phyloP scores from a whole-genome alignment of 805 yeast species.

The Grigorovia humatica region DNA sequence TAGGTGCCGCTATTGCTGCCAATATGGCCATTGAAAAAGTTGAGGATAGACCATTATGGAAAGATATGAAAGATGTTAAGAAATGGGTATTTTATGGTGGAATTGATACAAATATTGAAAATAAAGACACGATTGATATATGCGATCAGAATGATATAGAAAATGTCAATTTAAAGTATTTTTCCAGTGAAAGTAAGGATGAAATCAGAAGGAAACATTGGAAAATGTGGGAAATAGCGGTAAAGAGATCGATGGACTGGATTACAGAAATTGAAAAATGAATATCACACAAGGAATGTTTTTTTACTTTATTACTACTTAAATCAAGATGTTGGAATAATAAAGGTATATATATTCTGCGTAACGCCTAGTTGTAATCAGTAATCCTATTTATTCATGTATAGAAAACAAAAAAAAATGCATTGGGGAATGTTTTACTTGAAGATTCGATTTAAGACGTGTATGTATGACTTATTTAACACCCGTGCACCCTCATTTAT shows the following conservation, averaged over 20 bases:
- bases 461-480: no score
- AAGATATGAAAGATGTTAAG: conserved; percentile 60
- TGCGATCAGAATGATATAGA: neutral
- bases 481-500: no score
- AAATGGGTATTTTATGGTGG: conserved; percentile 96
- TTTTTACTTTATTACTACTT: no score
- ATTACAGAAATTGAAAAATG: conserved; percentile 25
- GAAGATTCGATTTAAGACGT: no score
- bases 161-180: conserved; percentile 26
- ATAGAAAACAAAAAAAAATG: no score
- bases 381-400: neutral
- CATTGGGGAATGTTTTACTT: no score
- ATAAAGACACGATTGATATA: neutral
- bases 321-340: neutral
- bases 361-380: neutral
- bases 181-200: conserved; percentile 38
- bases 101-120: neutral
- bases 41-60: conserved; percentile 58
- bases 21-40: conserved; percentile 50
- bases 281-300: no score
- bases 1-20: conserved; percentile 95
- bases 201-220: conserved; percentile 53
- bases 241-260: conserved; percentile 79
- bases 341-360: neutral
- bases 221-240: conserved; percentile 78